Base-by-base conservation (phyloP, 768 basidiomycete species). In the Lactarius hengduanensis region DNA sequence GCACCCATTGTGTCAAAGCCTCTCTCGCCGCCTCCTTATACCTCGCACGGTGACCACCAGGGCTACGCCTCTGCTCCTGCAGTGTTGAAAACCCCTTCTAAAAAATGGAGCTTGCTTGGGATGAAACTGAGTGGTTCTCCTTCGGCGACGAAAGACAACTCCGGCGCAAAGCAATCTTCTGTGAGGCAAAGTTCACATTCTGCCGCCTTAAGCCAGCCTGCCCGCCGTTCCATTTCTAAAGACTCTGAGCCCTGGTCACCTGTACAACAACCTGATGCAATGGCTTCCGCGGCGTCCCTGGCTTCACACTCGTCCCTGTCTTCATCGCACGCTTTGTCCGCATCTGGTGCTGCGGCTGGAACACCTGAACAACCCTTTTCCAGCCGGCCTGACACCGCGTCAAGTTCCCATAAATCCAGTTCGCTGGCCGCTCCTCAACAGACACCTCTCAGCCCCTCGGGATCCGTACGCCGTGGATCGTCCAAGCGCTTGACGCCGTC, bases 81-180 rank as follows among this genome's bases (percentile, higher is more conserved):
- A 18, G 78, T 82, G 53, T 79, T 82, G 60, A 91, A 91, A 78
- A 90, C 91, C 3, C 92, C 93, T 40, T 92, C 91, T n/a, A 95
- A 94, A 83, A 96, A 96, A 77, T 96, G 94, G 94, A 95, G 93
- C 74, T 91, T 96, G 28, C 78, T 95, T 4, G 92, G 90, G 70
- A 83, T 91, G 75, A 91, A 84, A 73, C 76, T 92, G 59, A 83
- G 87, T 16, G 83, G 83, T 65, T 88, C 86, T 32, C 86, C 89
- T 58, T 87, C 87, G 22, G 81, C 86, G 1, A 77, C 80, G 75
- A 80, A 75, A 70, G 81, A 83, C 64, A 71, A 72, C 1, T 61
- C 76, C 32, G 73, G 72, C 60, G 62, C 77, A 73, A 77, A 85
- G 69, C 84, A 85, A 50, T 79, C 86, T 36, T 76, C 79, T 20